Base-by-base conservation (phyloP, 306 rosid species). In the Cucumis hystrix region DNA sequence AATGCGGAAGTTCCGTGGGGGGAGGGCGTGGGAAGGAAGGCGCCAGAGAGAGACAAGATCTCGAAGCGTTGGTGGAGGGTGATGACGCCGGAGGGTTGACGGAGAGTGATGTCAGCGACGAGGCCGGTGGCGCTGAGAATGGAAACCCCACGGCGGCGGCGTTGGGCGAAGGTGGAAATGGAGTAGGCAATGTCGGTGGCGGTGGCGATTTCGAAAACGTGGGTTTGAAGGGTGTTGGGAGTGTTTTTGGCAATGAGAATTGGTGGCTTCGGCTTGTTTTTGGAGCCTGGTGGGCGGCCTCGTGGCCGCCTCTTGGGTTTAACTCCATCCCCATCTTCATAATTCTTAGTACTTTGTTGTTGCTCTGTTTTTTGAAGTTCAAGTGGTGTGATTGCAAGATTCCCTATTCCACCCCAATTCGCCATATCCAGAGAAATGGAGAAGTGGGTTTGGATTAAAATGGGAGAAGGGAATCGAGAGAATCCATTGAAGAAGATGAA, bases 271-370 rank as follows among this genome's bases (percentile, higher is more conserved):
- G 90, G 86, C 71, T 78, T 92, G 96, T 95, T 95, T 73, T 87
- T 95, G 0, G 98, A 95, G 0, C 98, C 98, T 0, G 92, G 91
- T 0, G 98, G 98, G 0, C 98, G 80, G 33, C 98, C 98, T 8
- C 98, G 86, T 0, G 96, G 92, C 1, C 97, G 77, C 40, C 98
- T 87, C 7, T 81, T 77, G 12, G 79, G 77, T 83, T 84, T 84
- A 4, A 37, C 6, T 60, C 66, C 66, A 25, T 25, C 10, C 17
- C 6, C 18, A 60, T 60, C 18, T 60, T 60, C 62, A 57, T 33
- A 4, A 33, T 57, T 20, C 25, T 59, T 23, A 58, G 33, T 23
- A 58, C 0, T 2, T 2, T 11, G 16, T 21, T 59, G 8, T 52
- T 52, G 57, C 18, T 52, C 20, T 16, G 55, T 49, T 49, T 5